phyloP scores from a whole-genome alignment of 768 basidiomycete genomes.

The Antrodiella citrinella region DNA sequence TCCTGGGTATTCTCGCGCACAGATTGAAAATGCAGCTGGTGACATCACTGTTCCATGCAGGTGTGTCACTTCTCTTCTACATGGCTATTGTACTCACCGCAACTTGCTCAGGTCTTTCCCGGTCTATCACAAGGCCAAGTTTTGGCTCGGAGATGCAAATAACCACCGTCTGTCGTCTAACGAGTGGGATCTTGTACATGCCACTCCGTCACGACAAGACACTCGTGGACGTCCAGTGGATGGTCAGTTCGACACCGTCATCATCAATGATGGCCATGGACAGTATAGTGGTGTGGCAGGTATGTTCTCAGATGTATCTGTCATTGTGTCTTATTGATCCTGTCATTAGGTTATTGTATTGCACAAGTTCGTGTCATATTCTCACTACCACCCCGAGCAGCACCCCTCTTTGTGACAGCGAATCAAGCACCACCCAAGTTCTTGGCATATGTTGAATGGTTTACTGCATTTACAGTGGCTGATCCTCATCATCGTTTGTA shows the following conservation, averaged over 20 bases:
- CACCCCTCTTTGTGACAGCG: conserved; percentile 1
- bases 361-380: conserved; percentile 22
- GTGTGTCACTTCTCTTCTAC: too few species aligned
- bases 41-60: too few species aligned
- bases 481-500: conserved; percentile 20
- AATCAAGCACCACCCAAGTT: conserved; percentile 5
- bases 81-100: too few species aligned
- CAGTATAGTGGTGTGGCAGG: background rate
- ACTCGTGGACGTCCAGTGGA: conserved; percentile 10
- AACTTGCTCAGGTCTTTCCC: conserved; percentile 19
- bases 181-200: conserved; percentile 26
- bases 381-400: conserved; percentile 10
- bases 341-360: conserved; percentile 20
- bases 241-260: conserved; percentile 28
- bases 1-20: conserved; percentile 16
- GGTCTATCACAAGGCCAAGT: conserved; percentile 28
- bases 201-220: conserved; percentile 16
- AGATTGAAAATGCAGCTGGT: too few species aligned
- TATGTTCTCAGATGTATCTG: background rate
- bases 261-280: conserved; percentile 13
- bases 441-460: conserved; percentile 27
- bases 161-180: too few species aligned
- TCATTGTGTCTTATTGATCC: background rate
- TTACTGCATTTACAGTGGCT: conserved; percentile 16
- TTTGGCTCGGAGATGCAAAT: conserved; percentile 14